Base-by-base conservation (phyloP, 371 early-diverging fungal genomes). In the Mycotypha africana region DNA sequence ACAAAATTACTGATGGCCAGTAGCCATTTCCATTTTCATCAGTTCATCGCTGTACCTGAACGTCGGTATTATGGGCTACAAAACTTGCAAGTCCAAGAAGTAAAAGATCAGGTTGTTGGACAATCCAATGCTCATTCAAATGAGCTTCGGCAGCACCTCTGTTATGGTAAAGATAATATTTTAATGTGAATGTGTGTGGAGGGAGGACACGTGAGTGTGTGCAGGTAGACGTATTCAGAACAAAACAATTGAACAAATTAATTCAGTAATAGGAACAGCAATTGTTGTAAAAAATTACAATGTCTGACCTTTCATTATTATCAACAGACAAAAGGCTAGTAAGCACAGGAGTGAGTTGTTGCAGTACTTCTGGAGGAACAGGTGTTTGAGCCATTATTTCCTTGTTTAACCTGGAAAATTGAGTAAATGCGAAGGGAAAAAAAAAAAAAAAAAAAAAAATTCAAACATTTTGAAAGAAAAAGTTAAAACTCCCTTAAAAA, bases 71-170 rank as follows among this genome's bases (percentile, higher is more conserved):
- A 39, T 63, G 56, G 12, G 75, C 69, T 24, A 74, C 65, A 31
- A 88, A 63, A 43, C 86, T 75, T 30, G 84, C 74, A 45, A 91
- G 75, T 36, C 83, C 84, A 16, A 81, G 67, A 43, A 91, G 60
- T 10, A 86, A 65, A 12, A 82, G 66, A 45, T 79, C 83, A 22
- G 84, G 86, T 55, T 79, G 78, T 57, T 77, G 67, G 47, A 73
- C 70, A 42, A 81, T 74, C 86, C 85, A 89, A 48, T 82, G 74
- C 25, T 80, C 70, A 60, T 85, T 81, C 35, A 91, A 73, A 52
- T 80, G 75, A 28, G 74, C 61, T 65, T 91, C 91, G 25, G 89
- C 87, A 24, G 70, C 70, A 25, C 82, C 70, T 54, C 91, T 81
- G 64, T 62, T 57, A 66, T 57, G 8, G 5, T 31, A 23, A 22